Conservation (phyloP, 306 rosid genomes). For the Rosa multiflora region DNA sequence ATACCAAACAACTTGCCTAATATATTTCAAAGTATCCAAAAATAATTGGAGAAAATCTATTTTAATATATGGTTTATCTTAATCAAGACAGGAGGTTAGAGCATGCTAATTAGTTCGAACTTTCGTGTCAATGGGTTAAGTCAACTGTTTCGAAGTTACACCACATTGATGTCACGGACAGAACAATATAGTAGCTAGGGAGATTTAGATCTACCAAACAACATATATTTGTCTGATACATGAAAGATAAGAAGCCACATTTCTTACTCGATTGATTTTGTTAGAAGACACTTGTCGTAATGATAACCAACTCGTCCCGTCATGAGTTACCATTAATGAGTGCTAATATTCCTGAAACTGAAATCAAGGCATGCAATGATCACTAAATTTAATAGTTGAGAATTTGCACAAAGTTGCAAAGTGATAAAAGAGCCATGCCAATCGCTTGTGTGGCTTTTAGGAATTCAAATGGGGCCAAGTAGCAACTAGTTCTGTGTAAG, state of each 20-base stretch:
- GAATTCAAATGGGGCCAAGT: not conserved
- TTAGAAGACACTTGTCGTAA: not conserved
- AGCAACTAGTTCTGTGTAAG: not conserved
- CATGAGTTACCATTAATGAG: not conserved
- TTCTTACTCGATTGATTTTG: not conserved
- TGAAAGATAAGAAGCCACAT: not conserved
- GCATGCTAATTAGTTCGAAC: slow-evolving; percentile 14
- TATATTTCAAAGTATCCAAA: not conserved
- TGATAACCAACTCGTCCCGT: not conserved
- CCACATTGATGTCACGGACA: not conserved
- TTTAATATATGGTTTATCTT: not conserved
- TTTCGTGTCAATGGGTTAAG: slow-evolving; percentile 17
- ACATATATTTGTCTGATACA: not conserved
- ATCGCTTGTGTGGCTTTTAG: not conserved
- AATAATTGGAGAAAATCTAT: not conserved
- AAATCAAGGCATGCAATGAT: not conserved
- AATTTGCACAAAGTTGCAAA: not conserved
- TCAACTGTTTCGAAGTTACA: not conserved
- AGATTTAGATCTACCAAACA: not conserved
- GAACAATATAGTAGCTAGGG: not conserved
- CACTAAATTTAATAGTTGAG: not conserved
- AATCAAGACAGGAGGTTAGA: slow-evolving; percentile 3
- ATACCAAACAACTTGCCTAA: not conserved
- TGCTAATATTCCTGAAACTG: not conserved
- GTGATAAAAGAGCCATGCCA: not conserved